These are phyloP conservation scores for Sporobolomyces roseus DNA, from an alignment of 768 basidiomycete genomes.

Conservation along the genomic window DNA sequence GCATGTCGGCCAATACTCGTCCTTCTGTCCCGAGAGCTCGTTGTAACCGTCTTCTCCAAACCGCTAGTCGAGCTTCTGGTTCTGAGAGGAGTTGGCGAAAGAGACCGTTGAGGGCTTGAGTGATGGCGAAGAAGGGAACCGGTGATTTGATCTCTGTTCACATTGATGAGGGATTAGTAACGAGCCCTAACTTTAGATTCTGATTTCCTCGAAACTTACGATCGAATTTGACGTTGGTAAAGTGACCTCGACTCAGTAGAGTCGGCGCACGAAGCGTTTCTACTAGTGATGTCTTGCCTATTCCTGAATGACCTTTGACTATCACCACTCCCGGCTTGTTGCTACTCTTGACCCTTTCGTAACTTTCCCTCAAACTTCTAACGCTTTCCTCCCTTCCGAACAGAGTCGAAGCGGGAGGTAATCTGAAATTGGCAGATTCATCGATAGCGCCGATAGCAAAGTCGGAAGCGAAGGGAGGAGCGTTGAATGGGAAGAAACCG, in stretches of 20 bases:
- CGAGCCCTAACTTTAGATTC: too few species aligned
- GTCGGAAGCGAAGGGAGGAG: constrained; percentile 9
- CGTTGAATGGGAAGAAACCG: background rate
- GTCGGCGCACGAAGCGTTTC: constrained; percentile 27
- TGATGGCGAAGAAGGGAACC: constrained; percentile 41
- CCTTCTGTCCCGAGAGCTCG: constrained; percentile 32
- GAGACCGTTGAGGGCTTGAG: constrained; percentile 34
- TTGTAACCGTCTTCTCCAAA: constrained; percentile 34
- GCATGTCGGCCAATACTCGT: constrained; percentile 34
- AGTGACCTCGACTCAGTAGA: constrained; percentile 12
- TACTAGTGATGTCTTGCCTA: constrained; percentile 38
- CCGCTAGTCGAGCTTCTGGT: constrained; percentile 15
- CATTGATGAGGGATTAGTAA: too few species aligned
- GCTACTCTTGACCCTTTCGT: constrained; percentile 18
- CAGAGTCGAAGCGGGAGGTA: constrained; percentile 31
- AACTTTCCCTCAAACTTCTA: constrained; percentile 6
- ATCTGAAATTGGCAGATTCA: constrained; percentile 33
- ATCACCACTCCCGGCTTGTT: constrained; percentile 19
- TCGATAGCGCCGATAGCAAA: constrained; percentile 34
- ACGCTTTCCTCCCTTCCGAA: constrained; percentile 31
- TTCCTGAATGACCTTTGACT: constrained; percentile 28
- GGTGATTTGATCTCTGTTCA: constrained; percentile 41
- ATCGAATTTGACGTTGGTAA: constrained; percentile 38
- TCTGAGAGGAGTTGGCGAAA: constrained; percentile 39
- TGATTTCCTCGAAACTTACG: too few species aligned